Conservation (phyloP, 2,329 filamentous ascomycete species). For the Cadophora luteo-olivacea region DNA sequence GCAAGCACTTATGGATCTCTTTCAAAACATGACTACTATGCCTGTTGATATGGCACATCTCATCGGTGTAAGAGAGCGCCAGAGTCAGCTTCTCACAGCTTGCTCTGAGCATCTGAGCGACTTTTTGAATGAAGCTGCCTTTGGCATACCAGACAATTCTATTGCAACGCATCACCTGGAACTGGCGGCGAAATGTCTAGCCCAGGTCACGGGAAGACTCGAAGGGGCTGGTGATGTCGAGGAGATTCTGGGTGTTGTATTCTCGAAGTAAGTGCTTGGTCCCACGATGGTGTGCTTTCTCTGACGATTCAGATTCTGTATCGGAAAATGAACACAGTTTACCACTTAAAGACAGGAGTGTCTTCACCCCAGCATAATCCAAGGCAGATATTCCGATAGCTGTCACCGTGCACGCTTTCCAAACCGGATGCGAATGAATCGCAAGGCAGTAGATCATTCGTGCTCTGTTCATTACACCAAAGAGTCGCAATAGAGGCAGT, state of each 20-base stretch:
- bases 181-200: conserved; percentile 79
- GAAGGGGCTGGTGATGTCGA: conserved; percentile 87
- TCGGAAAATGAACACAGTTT: conserved; percentile 38
- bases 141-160: conserved; percentile 77
- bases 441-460: not conserved
- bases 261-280: conserved; percentile 75
- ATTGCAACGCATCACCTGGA: conserved; percentile 89
- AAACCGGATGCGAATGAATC: not conserved
- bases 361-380: not conserved
- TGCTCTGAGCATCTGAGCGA: conserved; percentile 75
- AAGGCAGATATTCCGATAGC: not conserved
- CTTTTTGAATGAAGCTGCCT: conserved; percentile 69
- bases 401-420: not conserved
- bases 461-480: not conserved
- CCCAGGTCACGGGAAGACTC: conserved; percentile 81
- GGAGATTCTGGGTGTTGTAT: conserved; percentile 94
- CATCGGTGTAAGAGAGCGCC: conserved; percentile 88
- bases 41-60: conserved; percentile 79
- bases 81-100: conserved; percentile 78
- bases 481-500: not conserved
- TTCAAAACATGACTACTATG: conserved; percentile 74
- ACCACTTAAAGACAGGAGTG: not conserved
- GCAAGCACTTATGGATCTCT: conserved; percentile 68
- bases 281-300: not conserved
- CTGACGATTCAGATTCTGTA: conserved; percentile 38